phyloP scores from a whole-genome alignment of 164 flowering plant genomes.

The Macadamia tetraphylla region DNA sequence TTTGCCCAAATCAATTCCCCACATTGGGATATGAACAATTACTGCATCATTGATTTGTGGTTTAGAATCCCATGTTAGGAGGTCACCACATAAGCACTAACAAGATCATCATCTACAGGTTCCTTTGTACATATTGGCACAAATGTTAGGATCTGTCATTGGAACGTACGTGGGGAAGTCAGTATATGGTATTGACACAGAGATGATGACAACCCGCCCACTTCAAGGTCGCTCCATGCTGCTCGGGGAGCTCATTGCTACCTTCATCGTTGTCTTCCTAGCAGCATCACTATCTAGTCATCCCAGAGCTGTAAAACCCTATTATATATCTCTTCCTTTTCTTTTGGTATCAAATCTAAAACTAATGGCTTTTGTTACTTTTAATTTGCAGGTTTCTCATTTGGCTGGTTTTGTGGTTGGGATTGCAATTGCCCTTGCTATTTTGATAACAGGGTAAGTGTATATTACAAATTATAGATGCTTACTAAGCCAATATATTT shows the following conservation, averaged over 20 bases:
- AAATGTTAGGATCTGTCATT: constrained; percentile 48
- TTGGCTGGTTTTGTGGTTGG: constrained; percentile 55
- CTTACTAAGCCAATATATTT: no score
- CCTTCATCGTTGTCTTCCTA: constrained; percentile 59
- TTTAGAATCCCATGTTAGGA: no score
- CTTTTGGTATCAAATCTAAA: neutral
- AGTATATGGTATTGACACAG: constrained; percentile 46
- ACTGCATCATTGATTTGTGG: no score
- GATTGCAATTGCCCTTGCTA: constrained; percentile 57
- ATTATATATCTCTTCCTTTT: neutral
- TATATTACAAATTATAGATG: no score
- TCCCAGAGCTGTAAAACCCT: constrained; percentile 36
- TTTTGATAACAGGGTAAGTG: constrained; percentile 65
- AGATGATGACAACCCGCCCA: constrained; percentile 51
- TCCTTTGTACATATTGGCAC: constrained; percentile 59
- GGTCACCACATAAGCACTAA: no score
- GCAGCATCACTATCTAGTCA: constrained; percentile 39
- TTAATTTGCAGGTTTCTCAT: constrained; percentile 38
- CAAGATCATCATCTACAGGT: constrained; percentile 36
- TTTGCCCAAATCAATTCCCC: neutral
- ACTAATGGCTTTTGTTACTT: neutral
- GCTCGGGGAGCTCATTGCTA: constrained; percentile 67
- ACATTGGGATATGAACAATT: no score
- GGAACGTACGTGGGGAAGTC: constrained; percentile 48
- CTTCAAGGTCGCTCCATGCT: constrained; percentile 30